A percentile compares a stretch with the other conserved stretches of the same genome.
These are phyloP conservation scores for Boletus sensibilis DNA, from an alignment of 768 basidiomycete genomes.

Conservation along the genomic window DNA sequence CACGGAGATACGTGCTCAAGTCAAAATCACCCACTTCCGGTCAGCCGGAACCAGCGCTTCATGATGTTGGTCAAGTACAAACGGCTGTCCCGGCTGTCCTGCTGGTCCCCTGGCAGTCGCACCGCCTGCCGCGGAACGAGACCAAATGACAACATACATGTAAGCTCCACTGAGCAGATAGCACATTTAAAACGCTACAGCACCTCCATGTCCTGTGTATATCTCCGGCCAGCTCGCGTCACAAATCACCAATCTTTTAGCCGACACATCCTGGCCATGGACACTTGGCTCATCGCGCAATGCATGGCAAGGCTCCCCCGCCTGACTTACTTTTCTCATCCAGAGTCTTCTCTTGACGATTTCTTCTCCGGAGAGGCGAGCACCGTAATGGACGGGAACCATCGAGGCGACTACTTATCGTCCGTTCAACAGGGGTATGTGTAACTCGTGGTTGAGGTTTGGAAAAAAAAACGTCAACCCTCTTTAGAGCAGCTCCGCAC, in stretches of 20 bases:
- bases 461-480: not conserved
- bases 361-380: slow-evolving; percentile 11
- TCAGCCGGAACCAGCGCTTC: not conserved
- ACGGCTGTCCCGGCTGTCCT: too few species aligned
- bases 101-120: not conserved
- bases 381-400: not conserved
- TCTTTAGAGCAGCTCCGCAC: slow-evolving; percentile 4
- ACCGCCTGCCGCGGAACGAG: not conserved
- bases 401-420: not conserved
- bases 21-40: not conserved
- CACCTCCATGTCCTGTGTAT: not conserved
- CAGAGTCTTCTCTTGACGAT: slow-evolving; percentile 12
- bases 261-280: not conserved
- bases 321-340: slow-evolving; percentile 14
- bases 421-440: not conserved
- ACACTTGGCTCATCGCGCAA: slow-evolving; percentile 10
- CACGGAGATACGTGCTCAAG: not conserved
- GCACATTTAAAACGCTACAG: not conserved
- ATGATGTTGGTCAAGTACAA: not conserved
- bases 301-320: slow-evolving; percentile 14
- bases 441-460: not conserved
- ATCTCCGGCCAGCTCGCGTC: not conserved
- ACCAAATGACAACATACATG: not conserved
- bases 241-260: not conserved
- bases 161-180: not conserved